Base-by-base conservation (phyloP, 495 filamentous ascomycete species). In the Acidomyces sp. region DNA sequence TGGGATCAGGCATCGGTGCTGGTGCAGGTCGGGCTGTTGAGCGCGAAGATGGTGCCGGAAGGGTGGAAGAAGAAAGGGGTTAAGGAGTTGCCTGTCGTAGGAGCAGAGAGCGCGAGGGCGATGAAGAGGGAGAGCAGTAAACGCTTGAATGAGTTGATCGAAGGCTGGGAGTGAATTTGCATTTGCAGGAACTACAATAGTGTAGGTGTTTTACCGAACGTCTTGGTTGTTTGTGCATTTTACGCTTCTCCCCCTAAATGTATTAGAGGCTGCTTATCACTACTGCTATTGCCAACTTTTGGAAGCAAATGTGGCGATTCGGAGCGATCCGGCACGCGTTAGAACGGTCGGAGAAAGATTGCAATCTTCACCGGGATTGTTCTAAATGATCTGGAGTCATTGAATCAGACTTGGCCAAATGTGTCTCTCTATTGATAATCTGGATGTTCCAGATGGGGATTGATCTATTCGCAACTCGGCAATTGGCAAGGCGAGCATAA, bases 1-100 rank as follows among this genome's bases (percentile, higher is more conserved):
- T 94, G 85, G 85, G 86, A 93, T 53, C 85, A 93, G 55, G 83
- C 80, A 1, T 78, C 72, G 12, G 78, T 88, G 2, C 60, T 94
- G 0, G 69, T 78, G 15, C 85, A 93, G 58, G 60, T 84, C 0
- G 84, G 84, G 0, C 54, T 92, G 33, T 53, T 93, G 26, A 73
- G 84, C 67, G 77, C 53, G 48, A 79, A 65, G 58, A 57, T 71
- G 9, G 59, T 75, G 6, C 65, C 69, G 1, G 45, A 55, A 32
- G 40, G 54, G 18, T 56, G 54, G 30, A 59, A 60, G 5, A 58
- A 65, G 18, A 61, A 67, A 25, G 71, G 68, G 0, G 60, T 68
- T n/a, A 66, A 74, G 20, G 71, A 59, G 51, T 65, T 93, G 29
- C 85, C 85, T 1, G 74, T 86, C 21, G 71, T 76, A 2, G 83